Percentiles rank a stretch among this genome's conserved stretches.
Conservation (phyloP, 2,329 filamentous ascomycete genomes). For the Paraphaeosphaeria minitans region DNA sequence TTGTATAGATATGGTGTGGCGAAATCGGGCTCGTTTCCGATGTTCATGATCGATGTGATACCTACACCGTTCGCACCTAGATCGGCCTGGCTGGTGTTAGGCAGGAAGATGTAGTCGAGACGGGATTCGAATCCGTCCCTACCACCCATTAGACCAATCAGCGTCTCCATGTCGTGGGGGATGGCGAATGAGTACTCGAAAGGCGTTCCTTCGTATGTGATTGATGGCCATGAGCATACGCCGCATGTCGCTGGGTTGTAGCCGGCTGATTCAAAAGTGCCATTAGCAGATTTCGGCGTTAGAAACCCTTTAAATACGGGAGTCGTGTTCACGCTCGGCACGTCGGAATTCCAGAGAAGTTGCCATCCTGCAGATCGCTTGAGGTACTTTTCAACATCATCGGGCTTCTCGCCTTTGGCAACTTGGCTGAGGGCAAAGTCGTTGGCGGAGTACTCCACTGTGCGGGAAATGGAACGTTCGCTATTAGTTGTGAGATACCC, state of each 20-base stretch:
- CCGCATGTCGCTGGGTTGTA: constrained; percentile 48
- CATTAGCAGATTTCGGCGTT: constrained; percentile 24
- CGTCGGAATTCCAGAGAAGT: constrained; percentile 21
- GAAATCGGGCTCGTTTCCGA: constrained; percentile 68
- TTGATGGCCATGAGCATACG: constrained; percentile 41
- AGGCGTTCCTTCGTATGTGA: constrained; percentile 47
- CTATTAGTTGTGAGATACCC: constrained; percentile 60
- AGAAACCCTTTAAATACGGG: constrained; percentile 26
- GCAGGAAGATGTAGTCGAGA: constrained; percentile 46
- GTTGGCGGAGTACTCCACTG: constrained; percentile 48
- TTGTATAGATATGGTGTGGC: constrained; percentile 63
- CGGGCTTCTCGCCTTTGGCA: constrained; percentile 42
- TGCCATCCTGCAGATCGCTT: constrained; percentile 38
- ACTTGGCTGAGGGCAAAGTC: constrained; percentile 48
- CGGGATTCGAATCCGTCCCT: constrained; percentile 37
- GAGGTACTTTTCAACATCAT: constrained; percentile 45
- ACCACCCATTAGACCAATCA: constrained; percentile 48
- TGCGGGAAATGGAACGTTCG: constrained; percentile 42
- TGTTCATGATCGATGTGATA: constrained; percentile 58
- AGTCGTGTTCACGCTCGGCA: constrained; percentile 28
- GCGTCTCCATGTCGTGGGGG: constrained; percentile 45
- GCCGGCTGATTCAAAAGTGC: constrained; percentile 22
- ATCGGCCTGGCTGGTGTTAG: constrained; percentile 38
- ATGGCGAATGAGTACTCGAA: constrained; percentile 49
- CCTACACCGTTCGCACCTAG: constrained; percentile 44